These are phyloP conservation scores for Xylaria telfairii DNA, from an alignment of 495 filamentous ascomycete genomes.

Conservation along the genomic window DNA sequence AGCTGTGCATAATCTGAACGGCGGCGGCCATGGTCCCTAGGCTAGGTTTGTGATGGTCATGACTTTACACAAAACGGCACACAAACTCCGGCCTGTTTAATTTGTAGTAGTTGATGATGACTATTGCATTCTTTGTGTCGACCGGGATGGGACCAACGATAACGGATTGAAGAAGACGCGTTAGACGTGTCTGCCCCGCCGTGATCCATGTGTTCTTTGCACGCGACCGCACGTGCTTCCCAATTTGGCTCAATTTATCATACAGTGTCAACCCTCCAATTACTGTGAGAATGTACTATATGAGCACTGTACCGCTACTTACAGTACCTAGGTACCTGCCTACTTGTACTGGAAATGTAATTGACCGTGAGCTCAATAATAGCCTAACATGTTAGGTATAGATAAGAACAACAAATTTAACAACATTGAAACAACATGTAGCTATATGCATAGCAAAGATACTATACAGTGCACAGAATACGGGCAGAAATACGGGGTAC, in stretches of 20 bases:
- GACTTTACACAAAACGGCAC: background rate
- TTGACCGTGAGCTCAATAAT: no score
- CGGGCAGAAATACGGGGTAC: no score
- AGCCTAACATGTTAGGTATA: no score
- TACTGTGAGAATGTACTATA: background rate
- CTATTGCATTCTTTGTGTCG: background rate
- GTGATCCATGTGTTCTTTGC: background rate
- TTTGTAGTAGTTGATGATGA: no score
- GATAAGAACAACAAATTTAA: no score
- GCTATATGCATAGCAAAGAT: background rate
- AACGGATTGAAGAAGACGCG: background rate
- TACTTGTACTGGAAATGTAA: no score
- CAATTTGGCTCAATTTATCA: background rate
- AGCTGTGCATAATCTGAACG: slow-evolving; percentile 32
- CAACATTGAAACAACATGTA: no score
- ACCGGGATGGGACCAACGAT: background rate
- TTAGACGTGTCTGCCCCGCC: slow-evolving; percentile 12
- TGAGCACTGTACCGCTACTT: background rate
- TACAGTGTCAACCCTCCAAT: background rate
- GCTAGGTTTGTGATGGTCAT: background rate
- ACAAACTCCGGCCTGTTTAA: background rate
- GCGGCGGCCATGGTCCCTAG: slow-evolving; percentile 29
- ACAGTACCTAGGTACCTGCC: background rate
- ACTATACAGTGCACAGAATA: no score
- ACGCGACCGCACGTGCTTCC: slow-evolving; percentile 22